These are phyloP conservation scores for Trichosporon ovoides DNA, from an alignment of 1,284 basidiomycete genomes.

Conservation along the genomic window DNA sequence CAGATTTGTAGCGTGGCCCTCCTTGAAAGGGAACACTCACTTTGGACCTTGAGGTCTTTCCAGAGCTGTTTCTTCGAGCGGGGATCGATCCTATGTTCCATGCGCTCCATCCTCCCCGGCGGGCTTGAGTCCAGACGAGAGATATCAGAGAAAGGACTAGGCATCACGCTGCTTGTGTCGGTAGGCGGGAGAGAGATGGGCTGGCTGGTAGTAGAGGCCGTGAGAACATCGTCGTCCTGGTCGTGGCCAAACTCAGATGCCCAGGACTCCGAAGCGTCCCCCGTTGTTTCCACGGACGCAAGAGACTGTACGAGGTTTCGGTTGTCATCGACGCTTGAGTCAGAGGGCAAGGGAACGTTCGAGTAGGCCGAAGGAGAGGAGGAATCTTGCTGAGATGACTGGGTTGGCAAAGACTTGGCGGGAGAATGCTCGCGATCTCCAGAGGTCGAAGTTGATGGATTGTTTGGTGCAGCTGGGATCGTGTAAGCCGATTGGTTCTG, in stretches of 20 bases:
- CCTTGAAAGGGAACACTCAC: slow-evolving; percentile 20
- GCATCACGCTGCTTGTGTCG: slow-evolving; percentile 34
- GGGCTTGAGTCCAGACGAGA: slow-evolving; percentile 24
- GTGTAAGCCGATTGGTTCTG: neutral
- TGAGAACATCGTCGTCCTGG: slow-evolving; percentile 20
- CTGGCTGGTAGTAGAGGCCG: slow-evolving; percentile 37
- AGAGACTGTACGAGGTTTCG: slow-evolving; percentile 3
- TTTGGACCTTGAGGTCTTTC: slow-evolving; percentile 47
- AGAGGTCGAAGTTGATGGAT: neutral
- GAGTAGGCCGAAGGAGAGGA: neutral
- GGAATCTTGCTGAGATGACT: neutral
- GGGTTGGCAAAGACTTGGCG: neutral
- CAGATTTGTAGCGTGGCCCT: neutral
- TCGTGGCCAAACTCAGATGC: slow-evolving; percentile 30
- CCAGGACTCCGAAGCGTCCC: slow-evolving; percentile 27
- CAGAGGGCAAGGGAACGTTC: neutral
- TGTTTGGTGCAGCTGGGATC: neutral
- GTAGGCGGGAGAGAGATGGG: slow-evolving; percentile 44
- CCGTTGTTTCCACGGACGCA: slow-evolving; percentile 8
- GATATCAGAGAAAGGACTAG: slow-evolving; percentile 33
- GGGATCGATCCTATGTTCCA: slow-evolving; percentile 7
- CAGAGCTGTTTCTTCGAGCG: slow-evolving; percentile 45
- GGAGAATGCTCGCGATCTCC: neutral
- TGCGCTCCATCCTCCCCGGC: slow-evolving; percentile 4
- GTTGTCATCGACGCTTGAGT: neutral